Evolutionary conservation across 2,329 filamentous ascomycete genomes (phyloP).

Genomic region (Pseudogymnoascus sp.): DNA sequence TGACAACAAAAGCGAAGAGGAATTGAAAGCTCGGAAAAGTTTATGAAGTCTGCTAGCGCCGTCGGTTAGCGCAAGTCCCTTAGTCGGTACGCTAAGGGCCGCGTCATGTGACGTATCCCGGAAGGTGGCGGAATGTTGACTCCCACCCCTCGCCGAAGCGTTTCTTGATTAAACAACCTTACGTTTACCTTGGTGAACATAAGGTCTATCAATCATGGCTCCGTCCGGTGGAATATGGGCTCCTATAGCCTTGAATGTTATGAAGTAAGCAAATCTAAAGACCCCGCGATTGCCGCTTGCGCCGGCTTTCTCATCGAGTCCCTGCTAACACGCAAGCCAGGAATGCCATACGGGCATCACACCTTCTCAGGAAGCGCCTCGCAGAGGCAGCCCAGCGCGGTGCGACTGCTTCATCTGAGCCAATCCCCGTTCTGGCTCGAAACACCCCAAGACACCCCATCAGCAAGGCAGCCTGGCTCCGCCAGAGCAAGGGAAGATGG

Average conservation of each 20-base stretch:
- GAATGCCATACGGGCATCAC: slow-evolving; percentile 38
- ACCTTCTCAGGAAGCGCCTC: slow-evolving; percentile 37
- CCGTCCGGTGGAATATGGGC: slow-evolving; percentile 25
- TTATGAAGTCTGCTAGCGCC: slow-evolving; percentile 8
- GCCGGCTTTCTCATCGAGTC: slow-evolving; percentile 2
- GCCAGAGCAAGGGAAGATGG: slow-evolving; percentile 55
- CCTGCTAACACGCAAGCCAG: slow-evolving; percentile 24
- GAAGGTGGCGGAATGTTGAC: slow-evolving; percentile 2
- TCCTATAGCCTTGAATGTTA: slow-evolving; percentile 25
- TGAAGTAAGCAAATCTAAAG: slow-evolving; percentile 22
- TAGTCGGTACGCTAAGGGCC: slow-evolving; percentile 3
- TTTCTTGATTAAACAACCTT: not conserved
- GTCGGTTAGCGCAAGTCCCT: slow-evolving; percentile 1
- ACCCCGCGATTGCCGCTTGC: slow-evolving; percentile 13
- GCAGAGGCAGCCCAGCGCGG: slow-evolving; percentile 32
- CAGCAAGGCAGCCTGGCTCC: slow-evolving; percentile 53
- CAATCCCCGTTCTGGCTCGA: slow-evolving; percentile 53
- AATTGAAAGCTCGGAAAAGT: slow-evolving; percentile 8
- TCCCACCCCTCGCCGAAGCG: not conserved
- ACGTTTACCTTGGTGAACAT: not conserved
- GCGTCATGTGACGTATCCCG: slow-evolving; percentile 6
- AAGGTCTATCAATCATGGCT: slow-evolving; percentile 20
- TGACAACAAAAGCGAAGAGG: not conserved
- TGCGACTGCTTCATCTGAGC: slow-evolving; percentile 32
- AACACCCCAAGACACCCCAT: slow-evolving; percentile 44